Conservation (phyloP, 108 stramenopile genomes). For the Cyclotella atomus region DNA sequence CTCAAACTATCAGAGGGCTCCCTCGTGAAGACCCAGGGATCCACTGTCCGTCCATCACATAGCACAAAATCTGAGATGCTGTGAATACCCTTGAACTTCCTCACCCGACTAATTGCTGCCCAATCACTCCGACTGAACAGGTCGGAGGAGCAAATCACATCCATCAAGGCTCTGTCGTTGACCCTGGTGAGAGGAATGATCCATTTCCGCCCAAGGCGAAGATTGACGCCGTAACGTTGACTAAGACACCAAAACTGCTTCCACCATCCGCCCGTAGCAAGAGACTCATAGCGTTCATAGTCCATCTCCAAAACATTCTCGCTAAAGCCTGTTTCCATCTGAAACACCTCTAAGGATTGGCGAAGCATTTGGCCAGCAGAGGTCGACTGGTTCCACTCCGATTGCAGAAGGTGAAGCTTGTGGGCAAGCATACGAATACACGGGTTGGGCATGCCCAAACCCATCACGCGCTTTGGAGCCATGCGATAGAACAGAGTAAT, state of each 20-base stretch:
- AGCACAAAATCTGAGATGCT: conserved; percentile 1
- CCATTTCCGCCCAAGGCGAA: background rate
- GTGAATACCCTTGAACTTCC: background rate
- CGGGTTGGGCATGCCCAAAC: conserved; percentile 3
- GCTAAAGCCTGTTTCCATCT: conserved; percentile 3
- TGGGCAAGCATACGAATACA: background rate
- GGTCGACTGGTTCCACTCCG: background rate
- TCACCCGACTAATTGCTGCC: background rate
- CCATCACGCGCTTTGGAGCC: conserved; percentile 5
- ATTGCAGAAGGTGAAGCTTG: background rate
- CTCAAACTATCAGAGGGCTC: background rate
- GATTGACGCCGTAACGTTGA: background rate
- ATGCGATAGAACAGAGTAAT: background rate
- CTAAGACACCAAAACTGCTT: background rate
- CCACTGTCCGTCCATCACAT: background rate
- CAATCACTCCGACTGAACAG: background rate
- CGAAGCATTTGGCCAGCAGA: background rate
- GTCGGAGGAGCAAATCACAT: conserved; percentile 3
- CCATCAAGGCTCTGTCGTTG: background rate
- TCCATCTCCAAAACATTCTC: background rate
- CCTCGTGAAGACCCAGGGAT: background rate
- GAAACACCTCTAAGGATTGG: background rate
- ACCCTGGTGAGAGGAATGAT: background rate
- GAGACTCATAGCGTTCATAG: background rate
- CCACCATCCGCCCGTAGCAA: background rate